Evolutionary conservation across 73 alveolate species (phyloP), one percentile per base, ranked within the genome.

Genomic region (Durusdinium trenchii): DNA sequence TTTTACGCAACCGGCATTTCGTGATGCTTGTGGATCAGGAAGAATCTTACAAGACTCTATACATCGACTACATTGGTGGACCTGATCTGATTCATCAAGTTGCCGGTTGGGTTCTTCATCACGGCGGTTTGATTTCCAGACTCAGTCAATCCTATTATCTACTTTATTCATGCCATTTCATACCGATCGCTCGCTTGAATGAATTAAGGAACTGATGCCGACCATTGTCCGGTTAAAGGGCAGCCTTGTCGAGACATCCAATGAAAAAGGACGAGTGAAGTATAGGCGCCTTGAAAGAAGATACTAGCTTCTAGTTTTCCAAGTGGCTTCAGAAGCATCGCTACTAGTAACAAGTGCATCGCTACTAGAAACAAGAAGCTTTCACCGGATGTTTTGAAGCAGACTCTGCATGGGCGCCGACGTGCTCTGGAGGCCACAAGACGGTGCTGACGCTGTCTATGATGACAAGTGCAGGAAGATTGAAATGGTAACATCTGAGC

Each of bases 391-490:
- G 6, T 38, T 28, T 9, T 14, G 47, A 18, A 18, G 26, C 3
- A 14, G 47, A 32, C 18, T 71, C 6, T 3, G 16, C 47, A 71
- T 36, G 36, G 14, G n/a, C 73, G 73, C 4, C 30, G 73, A 57
- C 9, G 42, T 64, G 9, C 28, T 64, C 28, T 35, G 46, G 57
- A 67, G 95, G 95, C 95, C 95, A n/a, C 95, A 87, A 40, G 96
- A 89, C n/a, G 96, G 96, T 4, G 96, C 96, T 4, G 96, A 89
- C 20, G 86, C 96, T 40, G 38, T 62, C 69, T 89, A 89, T 51
- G 96, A 89, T 42, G 86, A 89, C 71, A 89, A 89, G 69, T 57
- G 71, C 50, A 67, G 86, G n/a, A 6, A 89, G 96, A 61, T 89
- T 28, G 38, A 46, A 16, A 43, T 67, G 67, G 51, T 76, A 42